Evolutionary conservation across 345 rosid species (phyloP).

Genomic region (Lepidium didymum): DNA sequence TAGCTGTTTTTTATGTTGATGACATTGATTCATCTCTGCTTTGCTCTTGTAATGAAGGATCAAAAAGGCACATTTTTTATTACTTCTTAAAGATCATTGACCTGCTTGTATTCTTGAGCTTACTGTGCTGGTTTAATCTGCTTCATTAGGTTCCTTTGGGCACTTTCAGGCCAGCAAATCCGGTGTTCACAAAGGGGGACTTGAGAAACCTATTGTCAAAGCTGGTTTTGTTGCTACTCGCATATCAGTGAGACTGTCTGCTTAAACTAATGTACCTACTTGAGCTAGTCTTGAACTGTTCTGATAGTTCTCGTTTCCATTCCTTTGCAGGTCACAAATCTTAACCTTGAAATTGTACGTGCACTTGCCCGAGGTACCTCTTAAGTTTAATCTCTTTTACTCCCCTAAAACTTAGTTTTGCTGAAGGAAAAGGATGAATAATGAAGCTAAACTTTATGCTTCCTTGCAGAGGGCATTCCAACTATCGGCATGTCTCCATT

Average conservation of each 20-base stretch:
- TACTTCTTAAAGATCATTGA: neutral
- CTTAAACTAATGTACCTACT: neutral
- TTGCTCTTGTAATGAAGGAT: neutral
- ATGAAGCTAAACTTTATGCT: constrained; percentile 7
- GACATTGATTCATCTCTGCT: neutral
- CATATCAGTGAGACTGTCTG: constrained; percentile 53
- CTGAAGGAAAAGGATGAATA: neutral
- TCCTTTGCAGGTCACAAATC: constrained; percentile 60
- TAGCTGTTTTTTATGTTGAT: neutral
- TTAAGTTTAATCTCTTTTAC: neutral
- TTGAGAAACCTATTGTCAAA: constrained; percentile 59
- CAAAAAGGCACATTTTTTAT: neutral
- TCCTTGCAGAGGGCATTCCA: constrained; percentile 83
- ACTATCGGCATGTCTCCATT: constrained; percentile 85
- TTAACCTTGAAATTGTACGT: constrained; percentile 89
- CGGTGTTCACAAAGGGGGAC: constrained; percentile 90
- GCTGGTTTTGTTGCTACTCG: constrained; percentile 95
- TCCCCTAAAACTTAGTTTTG: neutral
- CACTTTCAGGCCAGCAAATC: constrained; percentile 97
- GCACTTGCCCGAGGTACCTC: constrained; percentile 78
- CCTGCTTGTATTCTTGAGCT: constrained; percentile 4
- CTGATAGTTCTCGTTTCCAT: neutral
- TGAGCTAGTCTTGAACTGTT: neutral
- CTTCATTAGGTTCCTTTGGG: constrained; percentile 79
- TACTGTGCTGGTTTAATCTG: neutral